Evolutionary conservation across 179 eudicot genomes (phyloP), one percentile per base, ranked within the genome.

Genomic region (Sideroxylon spinosum): DNA sequence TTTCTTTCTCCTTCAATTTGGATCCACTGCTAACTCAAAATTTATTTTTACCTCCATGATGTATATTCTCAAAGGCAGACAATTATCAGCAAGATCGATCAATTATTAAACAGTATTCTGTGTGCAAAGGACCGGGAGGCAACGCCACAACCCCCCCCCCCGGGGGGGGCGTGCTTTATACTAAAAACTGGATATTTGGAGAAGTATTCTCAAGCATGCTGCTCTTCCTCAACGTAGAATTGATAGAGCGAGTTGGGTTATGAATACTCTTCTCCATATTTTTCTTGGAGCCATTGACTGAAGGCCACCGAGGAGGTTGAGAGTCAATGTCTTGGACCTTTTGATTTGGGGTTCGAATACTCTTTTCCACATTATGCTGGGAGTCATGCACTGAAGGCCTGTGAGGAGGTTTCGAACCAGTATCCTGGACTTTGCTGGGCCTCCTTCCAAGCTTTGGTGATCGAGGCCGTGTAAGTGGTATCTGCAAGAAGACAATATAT

Each of bases 391-490:
- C 44, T 37, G 44, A 37, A 37, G 44, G 44, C 44, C 4, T 37
- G 5, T 37, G 44, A 37, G 87, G 86, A 37, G 85, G 88, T 49
- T 53, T 86, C 52, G 83, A 78, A 53, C 75, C n/a, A 55, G 80
- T 76, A 48, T 77, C 80, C 65, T 62, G 80, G 44, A 76, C 73
- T 60, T 60, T 25, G 68, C 82, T 80, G 28, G 75, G 78, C 80
- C 81, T 90, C 80, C 75, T 71, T 85, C 78, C 81, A 28, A 81
- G 49, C 77, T 81, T 84, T 22, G 84, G 85, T 64, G 81, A 77
- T 26, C 25, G 78, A 66, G 85, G 73, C 60, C 20, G 69, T n/a
- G 82, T 61, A 48, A 50, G 48, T 74, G 84, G 84, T 79, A 86
- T 80, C 92, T 91, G 90, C 82, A 81, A 48, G n/a, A 82, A 53